These are phyloP conservation scores for Amborella trichopoda DNA, from an alignment of 164 flowering plant species.

Conservation along the genomic window DNA sequence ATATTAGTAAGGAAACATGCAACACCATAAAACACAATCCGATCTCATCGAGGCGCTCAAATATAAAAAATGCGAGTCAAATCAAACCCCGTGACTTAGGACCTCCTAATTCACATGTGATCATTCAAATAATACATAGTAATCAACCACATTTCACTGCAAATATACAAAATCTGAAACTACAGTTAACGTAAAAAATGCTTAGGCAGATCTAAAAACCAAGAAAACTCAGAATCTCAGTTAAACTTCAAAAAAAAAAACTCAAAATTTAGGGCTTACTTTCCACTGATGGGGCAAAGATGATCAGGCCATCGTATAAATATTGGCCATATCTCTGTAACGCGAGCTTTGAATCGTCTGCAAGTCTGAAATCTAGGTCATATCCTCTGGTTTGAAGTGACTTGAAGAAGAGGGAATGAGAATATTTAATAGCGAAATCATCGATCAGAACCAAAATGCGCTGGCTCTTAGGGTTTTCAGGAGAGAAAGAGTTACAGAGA, in stretches of 20 bases:
- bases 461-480: slow-evolving; percentile 50
- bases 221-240: neutral
- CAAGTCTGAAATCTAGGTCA: slow-evolving; percentile 80
- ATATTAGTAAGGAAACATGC: too few relatives aligned
- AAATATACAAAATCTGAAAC: neutral
- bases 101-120: too few relatives aligned
- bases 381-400: slow-evolving; percentile 69
- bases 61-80: too few relatives aligned
- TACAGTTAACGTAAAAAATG: neutral
- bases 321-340: slow-evolving; percentile 87
- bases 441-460: slow-evolving; percentile 64
- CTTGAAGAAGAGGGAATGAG: slow-evolving; percentile 80
- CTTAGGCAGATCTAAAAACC: neutral
- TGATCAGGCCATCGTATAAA: slow-evolving; percentile 63
- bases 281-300: slow-evolving; percentile 61
- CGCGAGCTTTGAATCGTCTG: slow-evolving; percentile 66
- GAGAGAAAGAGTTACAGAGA: slow-evolving; percentile 43
- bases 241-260: neutral
- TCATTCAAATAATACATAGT: too few relatives aligned
- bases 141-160: too few relatives aligned
- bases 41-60: too few relatives aligned
- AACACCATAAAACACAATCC: too few relatives aligned
- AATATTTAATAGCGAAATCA: slow-evolving; percentile 65
- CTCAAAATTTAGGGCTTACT: slow-evolving; percentile 23
- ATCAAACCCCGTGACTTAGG: too few relatives aligned